phyloP scores from a whole-genome alignment of 2,329 filamentous ascomycete species.

The Paracorniculantispora psalliotae region DNA sequence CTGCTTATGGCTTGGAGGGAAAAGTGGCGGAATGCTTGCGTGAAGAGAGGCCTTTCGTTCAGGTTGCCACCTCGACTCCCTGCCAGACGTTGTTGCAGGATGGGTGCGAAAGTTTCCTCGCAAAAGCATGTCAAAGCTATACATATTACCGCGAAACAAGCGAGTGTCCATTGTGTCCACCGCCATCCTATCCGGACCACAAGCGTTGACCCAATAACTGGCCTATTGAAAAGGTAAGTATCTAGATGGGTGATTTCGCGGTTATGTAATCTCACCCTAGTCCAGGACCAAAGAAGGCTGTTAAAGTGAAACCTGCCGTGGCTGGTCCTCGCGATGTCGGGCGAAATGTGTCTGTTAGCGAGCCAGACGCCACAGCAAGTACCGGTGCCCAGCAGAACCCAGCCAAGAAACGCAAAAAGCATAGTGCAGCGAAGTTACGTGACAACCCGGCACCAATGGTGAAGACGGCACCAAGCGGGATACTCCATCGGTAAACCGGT shows the following conservation, averaged over 20 bases:
- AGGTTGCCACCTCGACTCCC: conserved; percentile 1
- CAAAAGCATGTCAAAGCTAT: background rate
- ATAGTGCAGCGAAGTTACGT: conserved; percentile 61
- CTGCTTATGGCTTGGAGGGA: conserved; percentile 5
- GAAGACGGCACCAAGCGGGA: conserved; percentile 56
- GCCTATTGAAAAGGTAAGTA: conserved; percentile 1
- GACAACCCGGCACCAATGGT: conserved; percentile 59
- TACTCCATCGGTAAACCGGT: too few species aligned
- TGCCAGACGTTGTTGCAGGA: conserved; percentile 14
- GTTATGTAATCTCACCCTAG: conserved; percentile 10
- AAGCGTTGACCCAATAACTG: conserved; percentile 16
- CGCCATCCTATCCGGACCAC: conserved; percentile 17
- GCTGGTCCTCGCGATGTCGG: conserved; percentile 8
- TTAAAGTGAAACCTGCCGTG: conserved; percentile 13
- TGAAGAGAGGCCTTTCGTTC: background rate
- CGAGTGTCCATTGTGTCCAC: conserved; percentile 21
- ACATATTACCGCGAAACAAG: conserved; percentile 16
- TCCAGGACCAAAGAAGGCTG: conserved; percentile 16
- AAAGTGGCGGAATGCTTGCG: background rate
- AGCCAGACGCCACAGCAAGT: conserved; percentile 70
- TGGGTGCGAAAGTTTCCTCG: conserved; percentile 15
- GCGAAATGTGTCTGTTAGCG: conserved; percentile 54
- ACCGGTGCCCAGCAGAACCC: conserved; percentile 68
- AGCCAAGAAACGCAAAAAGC: conserved; percentile 62
- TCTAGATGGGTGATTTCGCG: background rate